Evolutionary conservation across 2,329 filamentous ascomycete species (phyloP).

Genomic region (Ascochyta pisi): DNA sequence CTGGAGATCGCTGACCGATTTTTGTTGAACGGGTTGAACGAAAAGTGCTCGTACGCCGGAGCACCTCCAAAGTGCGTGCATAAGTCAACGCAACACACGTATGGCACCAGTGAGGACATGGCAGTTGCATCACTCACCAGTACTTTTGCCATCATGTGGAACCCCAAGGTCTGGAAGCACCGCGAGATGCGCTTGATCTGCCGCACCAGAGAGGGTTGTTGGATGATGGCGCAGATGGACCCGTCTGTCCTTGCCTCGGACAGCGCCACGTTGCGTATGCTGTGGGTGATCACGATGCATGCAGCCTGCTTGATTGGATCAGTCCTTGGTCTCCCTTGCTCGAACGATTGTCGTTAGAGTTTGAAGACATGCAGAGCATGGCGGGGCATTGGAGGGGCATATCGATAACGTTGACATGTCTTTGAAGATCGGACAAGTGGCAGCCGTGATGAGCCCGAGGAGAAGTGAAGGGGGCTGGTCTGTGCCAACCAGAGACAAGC

Average conservation of each 20-base stretch:
- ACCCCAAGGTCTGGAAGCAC: constrained; percentile 16
- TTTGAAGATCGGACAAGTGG: constrained; percentile 7
- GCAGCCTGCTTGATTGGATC: constrained; percentile 12
- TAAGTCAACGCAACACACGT: constrained; percentile 4
- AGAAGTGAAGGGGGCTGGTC: constrained; percentile 9
- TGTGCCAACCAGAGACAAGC: constrained; percentile 7
- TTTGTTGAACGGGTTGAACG: constrained; percentile 9
- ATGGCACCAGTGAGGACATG: constrained; percentile 3
- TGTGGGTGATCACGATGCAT: constrained; percentile 11
- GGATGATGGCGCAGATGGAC: constrained; percentile 5
- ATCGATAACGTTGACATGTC: constrained; percentile 14
- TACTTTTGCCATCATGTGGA: constrained; percentile 14
- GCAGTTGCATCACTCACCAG: constrained; percentile 13
- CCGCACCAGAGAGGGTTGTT: constrained; percentile 10
- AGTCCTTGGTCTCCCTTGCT: constrained; percentile 10
- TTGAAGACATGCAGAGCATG: constrained; percentile 8
- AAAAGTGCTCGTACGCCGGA: constrained; percentile 4
- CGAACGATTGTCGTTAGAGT: constrained; percentile 11
- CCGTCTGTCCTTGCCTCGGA: constrained; percentile 15
- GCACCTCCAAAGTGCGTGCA: constrained; percentile 8
- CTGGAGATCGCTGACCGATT: not conserved
- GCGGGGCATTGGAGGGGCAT: constrained; percentile 17
- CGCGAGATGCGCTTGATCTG: constrained; percentile 15
- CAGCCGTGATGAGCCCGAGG: constrained; percentile 6
- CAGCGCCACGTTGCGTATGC: constrained; percentile 19